Base-by-base conservation (phyloP, 2,329 filamentous ascomycete genomes). In the Alternaria metachromatica region DNA sequence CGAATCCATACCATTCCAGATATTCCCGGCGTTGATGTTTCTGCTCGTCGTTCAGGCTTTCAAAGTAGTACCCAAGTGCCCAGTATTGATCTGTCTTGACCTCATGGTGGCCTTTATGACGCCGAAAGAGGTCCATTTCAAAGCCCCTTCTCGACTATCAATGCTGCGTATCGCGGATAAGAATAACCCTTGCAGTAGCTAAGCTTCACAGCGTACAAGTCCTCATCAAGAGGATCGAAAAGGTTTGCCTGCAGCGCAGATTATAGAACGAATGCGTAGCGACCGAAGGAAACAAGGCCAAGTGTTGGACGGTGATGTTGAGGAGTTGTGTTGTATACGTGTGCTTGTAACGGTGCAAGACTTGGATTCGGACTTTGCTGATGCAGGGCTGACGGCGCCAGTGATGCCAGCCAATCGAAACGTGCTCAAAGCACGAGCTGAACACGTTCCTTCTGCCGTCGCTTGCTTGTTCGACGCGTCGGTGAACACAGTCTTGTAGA, bases 1-100 rank as follows among this genome's bases (percentile, higher is more conserved):
- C 77, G n/a, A 81, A 76, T 8, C 86, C 87, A 57, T 88, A 86
- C 54, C 79, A 78, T 70, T 88, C 84, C n/a, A 90, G 82, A 23
- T 85, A 73, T 23, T 83, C 78, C 33, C 87, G 82, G 37, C 87
- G 82, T 25, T 82, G 80, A 50, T 84, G 78, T 58, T 84, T 82
- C 67, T 88, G 84, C 25, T 82, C 79, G 13, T 83, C 76, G 12
- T 82, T 80, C 25, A 87, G 79, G n/a, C 80, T 80, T 41, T 85
- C 75, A 66, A 89, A 89, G 26, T 83, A 83, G 73, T 87, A 89
- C 15, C 83, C 84, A 45, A 81, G 69, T 3, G 69, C 71, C 71
- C 71, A 72, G 58, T 75, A 73, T 5, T 64, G 68, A 28, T 72
- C 71, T n/a, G 63, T 68, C 37, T 71, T 64, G 18, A 75, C 70